Conservation (phyloP, 2,329 filamentous ascomycete species). For the Trichoderma breve region DNA sequence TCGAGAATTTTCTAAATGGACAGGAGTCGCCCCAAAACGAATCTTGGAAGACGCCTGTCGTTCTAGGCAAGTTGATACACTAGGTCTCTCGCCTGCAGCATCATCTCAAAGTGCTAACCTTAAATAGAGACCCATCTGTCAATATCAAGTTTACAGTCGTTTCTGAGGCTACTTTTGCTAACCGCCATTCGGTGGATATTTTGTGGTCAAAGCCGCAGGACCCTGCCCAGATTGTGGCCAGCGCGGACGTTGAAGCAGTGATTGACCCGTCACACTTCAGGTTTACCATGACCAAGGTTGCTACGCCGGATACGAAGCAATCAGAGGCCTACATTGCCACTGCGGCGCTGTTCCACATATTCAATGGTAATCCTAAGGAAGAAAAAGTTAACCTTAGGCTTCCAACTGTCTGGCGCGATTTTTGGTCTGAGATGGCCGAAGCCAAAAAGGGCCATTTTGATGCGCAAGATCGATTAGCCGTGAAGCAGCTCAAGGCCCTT, state of each 20-base stretch:
- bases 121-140: constrained; percentile 60
- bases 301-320: constrained; percentile 73
- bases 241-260: constrained; percentile 44
- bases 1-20: constrained; percentile 81
- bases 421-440: constrained; percentile 77
- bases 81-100: background rate
- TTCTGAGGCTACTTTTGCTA: constrained; percentile 72
- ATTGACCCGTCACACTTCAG: constrained; percentile 53
- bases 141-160: constrained; percentile 67
- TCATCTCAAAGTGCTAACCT: background rate
- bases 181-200: constrained; percentile 72
- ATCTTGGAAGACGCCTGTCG: constrained; percentile 86
- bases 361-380: constrained; percentile 74
- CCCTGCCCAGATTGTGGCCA: constrained; percentile 35
- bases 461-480: constrained; percentile 63
- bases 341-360: constrained; percentile 76
- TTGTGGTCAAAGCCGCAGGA: constrained; percentile 75
- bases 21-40: constrained; percentile 71
- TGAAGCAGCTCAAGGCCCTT: constrained; percentile 67
- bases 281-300: constrained; percentile 72
- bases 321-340: constrained; percentile 87
- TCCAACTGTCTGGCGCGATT: constrained; percentile 76
- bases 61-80: constrained; percentile 55
- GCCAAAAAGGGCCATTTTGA: constrained; percentile 69
- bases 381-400: constrained; percentile 80